Evolutionary conservation across 305 asterid species (phyloP).

Genomic region (Withania somnifera): DNA sequence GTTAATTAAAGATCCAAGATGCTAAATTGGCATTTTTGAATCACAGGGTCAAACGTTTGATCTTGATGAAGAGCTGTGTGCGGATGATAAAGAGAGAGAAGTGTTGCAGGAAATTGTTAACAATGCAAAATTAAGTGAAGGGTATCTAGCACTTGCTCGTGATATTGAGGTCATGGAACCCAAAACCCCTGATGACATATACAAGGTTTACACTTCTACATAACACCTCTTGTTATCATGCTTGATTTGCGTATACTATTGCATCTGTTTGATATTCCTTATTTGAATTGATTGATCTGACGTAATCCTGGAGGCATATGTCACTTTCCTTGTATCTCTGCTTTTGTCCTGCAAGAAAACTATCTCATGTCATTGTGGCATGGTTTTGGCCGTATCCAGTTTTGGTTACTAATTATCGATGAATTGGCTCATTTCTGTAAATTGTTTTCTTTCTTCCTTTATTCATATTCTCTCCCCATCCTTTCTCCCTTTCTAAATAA

Average conservation of each 20-base stretch:
- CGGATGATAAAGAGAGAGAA: conserved; percentile 71
- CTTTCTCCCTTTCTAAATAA: not conserved
- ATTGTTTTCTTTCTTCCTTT: not conserved
- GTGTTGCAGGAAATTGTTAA: conserved; percentile 69
- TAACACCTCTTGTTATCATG: not conserved
- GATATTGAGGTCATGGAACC: conserved; percentile 99
- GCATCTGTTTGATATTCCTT: not conserved
- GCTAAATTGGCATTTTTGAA: not conserved
- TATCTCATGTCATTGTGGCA: not conserved
- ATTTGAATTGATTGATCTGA: not conserved
- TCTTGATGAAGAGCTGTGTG: conserved; percentile 51
- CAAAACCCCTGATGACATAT: conserved; percentile 93
- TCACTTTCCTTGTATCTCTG: not conserved
- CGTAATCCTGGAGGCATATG: not conserved
- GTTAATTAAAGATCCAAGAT: not conserved
- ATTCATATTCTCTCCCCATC: not conserved
- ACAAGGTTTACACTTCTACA: conserved; percentile 47
- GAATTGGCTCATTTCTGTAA: not conserved
- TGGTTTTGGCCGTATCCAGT: not conserved
- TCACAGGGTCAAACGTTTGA: conserved; percentile 73
- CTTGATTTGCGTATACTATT: not conserved
- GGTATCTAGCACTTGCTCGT: conserved; percentile 95
- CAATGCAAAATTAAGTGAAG: conserved; percentile 78
- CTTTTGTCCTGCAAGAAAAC: not conserved
- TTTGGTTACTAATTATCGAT: not conserved